Evolutionary conservation across 768 basidiomycete species (phyloP), one percentile per base, ranked within the genome.

Genomic region (Pleurotus citrinopileatus): DNA sequence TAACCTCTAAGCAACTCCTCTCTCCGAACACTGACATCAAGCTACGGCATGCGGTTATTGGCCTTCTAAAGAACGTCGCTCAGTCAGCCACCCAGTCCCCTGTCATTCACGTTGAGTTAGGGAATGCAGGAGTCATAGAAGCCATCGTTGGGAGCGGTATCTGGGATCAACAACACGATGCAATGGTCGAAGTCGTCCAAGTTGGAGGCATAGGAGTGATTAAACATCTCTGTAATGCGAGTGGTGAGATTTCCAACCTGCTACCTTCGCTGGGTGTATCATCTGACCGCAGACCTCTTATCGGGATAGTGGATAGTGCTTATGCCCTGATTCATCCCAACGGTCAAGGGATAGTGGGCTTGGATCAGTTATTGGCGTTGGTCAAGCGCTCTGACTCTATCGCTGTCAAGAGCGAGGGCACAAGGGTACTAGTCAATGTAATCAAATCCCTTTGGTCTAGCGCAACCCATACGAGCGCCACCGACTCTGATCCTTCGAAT

Each of bases 1-100:
- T 91, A 42, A 73, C 79, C 6, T 87, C 87, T 4, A 67, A 67
- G 15, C 69, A 72, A 53, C 68, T 86, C n/a, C 75, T 91, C 36
- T 75, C 76, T 9, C 71, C 76, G 13, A 65, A 69, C 34, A 76
- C 79, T 7, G 88, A 92, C 63, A 76, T 91, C 65, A 91, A 94
- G 66, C 74, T 95, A 57, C 92, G 95, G 66, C 94, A 98, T 62
- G 93, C 91, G 13, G 82, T 91, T 54, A 75, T 96, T 22, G 92
- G 92, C 23, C 73, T 98, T 32, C 75, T 98, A 37, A 91, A 93
- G 65, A 90, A 98, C 65, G 74, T 99, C 2, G 83, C 92, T 2
- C 87, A 88, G 64, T 76, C 85, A 32, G 75, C 81, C 19, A 68
- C 76, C n/a, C 78, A 81, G 40, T 79, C 86, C 29, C 65, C 75